Evolutionary conservation across 306 rosid species (phyloP).

Genomic region (Vigna nakashimae): DNA sequence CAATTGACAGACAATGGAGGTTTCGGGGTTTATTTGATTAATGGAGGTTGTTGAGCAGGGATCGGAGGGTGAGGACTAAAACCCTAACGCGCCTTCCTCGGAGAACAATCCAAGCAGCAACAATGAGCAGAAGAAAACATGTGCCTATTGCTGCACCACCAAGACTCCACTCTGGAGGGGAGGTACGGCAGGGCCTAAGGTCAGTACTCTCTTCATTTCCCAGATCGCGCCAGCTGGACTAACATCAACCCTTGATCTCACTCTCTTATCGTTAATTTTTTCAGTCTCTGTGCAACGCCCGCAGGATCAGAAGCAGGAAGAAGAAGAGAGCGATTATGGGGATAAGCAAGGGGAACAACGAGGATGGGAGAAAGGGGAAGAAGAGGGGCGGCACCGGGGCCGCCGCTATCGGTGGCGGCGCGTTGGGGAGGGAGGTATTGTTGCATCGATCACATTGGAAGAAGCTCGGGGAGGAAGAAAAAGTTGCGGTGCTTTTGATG

Average conservation of each 20-base stretch:
- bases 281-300: slow-evolving; percentile 93
- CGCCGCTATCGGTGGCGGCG: slow-evolving; percentile 45
- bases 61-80: slow-evolving; percentile 74
- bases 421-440: slow-evolving; percentile 76
- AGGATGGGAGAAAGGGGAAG: slow-evolving; percentile 72
- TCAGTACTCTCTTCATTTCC: neutral
- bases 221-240: neutral
- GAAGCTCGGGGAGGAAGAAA: slow-evolving; percentile 88
- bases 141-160: slow-evolving; percentile 92
- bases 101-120: slow-evolving; percentile 52
- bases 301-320: slow-evolving; percentile 99
- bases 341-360: slow-evolving; percentile 60
- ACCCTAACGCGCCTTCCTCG: slow-evolving; percentile 58
- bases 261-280: neutral
- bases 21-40: neutral
- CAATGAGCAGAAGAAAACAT: slow-evolving; percentile 69
- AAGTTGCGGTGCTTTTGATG: slow-evolving; percentile 92
- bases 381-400: slow-evolving; percentile 35
- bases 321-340: slow-evolving; percentile 88
- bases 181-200: slow-evolving; percentile 98
- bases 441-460: slow-evolving; percentile 80
- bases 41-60: slow-evolving; percentile 56
- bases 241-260: neutral
- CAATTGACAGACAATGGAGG: slow-evolving; percentile 16
- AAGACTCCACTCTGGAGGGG: slow-evolving; percentile 98